Evolutionary conservation across 139 green algal genomes (phyloP).

Genomic region (Chlorella sorokiniana): DNA sequence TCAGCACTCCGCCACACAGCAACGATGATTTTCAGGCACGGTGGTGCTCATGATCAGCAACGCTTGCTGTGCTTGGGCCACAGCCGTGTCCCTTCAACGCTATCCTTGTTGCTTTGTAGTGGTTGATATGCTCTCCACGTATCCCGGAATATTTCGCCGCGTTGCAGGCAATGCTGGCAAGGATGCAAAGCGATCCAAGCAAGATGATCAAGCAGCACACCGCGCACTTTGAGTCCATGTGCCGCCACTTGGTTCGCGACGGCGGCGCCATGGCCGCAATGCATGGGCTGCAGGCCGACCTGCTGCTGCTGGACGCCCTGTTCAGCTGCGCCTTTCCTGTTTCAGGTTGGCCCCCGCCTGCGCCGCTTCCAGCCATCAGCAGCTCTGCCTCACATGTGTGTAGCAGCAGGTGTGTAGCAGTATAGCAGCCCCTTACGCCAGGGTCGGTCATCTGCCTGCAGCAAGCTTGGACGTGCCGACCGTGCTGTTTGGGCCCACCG

Average conservation of each 20-base stretch:
- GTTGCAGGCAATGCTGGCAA: not conserved
- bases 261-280: not conserved
- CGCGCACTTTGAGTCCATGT: not conserved
- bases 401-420: too few species aligned
- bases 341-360: not conserved
- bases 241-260: not conserved
- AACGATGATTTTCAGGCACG: not conserved
- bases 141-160: not conserved
- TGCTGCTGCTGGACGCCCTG: not conserved
- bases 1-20: not conserved
- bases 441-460: not conserved
- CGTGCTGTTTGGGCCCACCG: not conserved
- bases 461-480: not conserved
- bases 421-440: not conserved
- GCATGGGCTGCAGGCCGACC: not conserved
- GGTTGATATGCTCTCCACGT: not conserved
- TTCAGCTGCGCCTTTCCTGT: not conserved
- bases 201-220: not conserved
- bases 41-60: too few species aligned
- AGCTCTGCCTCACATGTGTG: too few species aligned
- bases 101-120: not conserved
- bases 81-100: too few species aligned
- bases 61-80: not conserved
- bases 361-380: too few species aligned
- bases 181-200: not conserved